A percentile compares a stretch with the other conserved stretches of the same genome.
These are phyloP conservation scores for Coemansia sp. DNA, from an alignment of 192 early-diverging fungal genomes.

Conservation along the genomic window DNA sequence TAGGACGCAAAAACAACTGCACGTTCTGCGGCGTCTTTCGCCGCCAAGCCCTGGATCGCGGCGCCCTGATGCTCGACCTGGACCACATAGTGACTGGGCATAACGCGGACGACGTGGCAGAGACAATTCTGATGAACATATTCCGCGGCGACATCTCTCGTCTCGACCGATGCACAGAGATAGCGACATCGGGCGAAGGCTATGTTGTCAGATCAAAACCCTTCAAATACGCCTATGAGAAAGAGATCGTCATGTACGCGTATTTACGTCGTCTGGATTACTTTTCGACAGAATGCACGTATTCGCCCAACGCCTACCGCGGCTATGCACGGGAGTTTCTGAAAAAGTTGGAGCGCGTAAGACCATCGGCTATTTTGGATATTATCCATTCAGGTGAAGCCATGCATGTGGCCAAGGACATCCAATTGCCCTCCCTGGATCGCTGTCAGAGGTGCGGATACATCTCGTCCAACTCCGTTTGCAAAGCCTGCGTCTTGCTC, in stretches of 20 bases:
- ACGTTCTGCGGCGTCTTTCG: slow-evolving; percentile 99
- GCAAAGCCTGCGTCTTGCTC: slow-evolving; percentile 93
- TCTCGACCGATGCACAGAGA: slow-evolving; percentile 90
- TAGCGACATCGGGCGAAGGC: slow-evolving; percentile 77
- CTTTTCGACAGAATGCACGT: slow-evolving; percentile 98
- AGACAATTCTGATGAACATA: slow-evolving; percentile 99
- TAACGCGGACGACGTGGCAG: slow-evolving; percentile 98
- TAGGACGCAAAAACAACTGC: slow-evolving; percentile 98
- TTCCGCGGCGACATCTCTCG: slow-evolving; percentile 93
- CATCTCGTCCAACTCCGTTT: slow-evolving; percentile 88
- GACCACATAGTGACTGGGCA: slow-evolving; percentile 99
- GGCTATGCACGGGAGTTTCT: slow-evolving; percentile 93
- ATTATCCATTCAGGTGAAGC: slow-evolving; percentile 96
- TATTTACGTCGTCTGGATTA: slow-evolving; percentile 97
- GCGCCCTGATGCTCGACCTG: slow-evolving; percentile 85
- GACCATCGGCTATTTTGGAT: slow-evolving; percentile 90
- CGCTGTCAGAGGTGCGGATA: slow-evolving; percentile 92
- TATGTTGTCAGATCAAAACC: slow-evolving; percentile 91
- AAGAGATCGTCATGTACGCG: slow-evolving; percentile 99
- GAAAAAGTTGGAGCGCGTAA: slow-evolving; percentile 91
- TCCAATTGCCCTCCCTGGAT: slow-evolving; percentile 65
- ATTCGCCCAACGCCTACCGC: slow-evolving; percentile 96
- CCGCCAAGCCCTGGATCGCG: slow-evolving; percentile 94
- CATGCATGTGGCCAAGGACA: slow-evolving; percentile 67
- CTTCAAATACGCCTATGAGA: slow-evolving; percentile 99